Base-by-base conservation (phyloP, 805 yeast species). In the Zygosaccharomyces pseudorouxii region DNA sequence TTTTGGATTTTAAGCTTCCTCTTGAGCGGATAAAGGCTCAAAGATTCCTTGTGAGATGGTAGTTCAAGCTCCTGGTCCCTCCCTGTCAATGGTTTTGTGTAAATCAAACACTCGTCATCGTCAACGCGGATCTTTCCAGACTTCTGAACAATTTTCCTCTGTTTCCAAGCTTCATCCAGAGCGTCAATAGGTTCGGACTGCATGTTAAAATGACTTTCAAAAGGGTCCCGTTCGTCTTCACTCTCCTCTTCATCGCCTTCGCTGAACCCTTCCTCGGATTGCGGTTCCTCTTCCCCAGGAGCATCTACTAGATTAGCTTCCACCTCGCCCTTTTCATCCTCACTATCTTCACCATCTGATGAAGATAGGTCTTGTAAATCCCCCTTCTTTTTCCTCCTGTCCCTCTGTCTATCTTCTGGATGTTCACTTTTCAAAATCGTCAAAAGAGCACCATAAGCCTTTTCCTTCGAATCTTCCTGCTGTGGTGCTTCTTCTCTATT, bases 151-250 rank as follows among this genome's bases (percentile, higher is more conserved):
- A 59, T 60, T 39, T 69, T 63, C 14, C 52, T 57, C 5, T 67
- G 67, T 29, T 59, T 51, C 20, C 75, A 63, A 0, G 63, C 61
- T 7, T 52, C 46, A 18, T 67, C 71, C 18, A 77, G 60, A 9
- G 66, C 64, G 2, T 75, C 76, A 4, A 76, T 65, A 2, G 50
- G 31, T 33, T 68, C 71, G 2, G 68, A 39, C 9, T 77, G 71
- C 18, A 71, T 68, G 42, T 82, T 84, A 65, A 85, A 90, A 64
- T 90, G 98, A 10, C 68, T 60, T 52, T 86, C 86, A 57, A 86
- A 89, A 0, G 95, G 87, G 67, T 92, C 97, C 6, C 67, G 62
- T 9, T 69, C 74, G 41, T 68, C 71, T 31, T 73, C 73, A 25
- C 68, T 72, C 25, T 64, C 71, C 23, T 70, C 70, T 18, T 54